Conservation (phyloP, 2,329 filamentous ascomycete genomes). For the Trichoderma pleuroti region DNA sequence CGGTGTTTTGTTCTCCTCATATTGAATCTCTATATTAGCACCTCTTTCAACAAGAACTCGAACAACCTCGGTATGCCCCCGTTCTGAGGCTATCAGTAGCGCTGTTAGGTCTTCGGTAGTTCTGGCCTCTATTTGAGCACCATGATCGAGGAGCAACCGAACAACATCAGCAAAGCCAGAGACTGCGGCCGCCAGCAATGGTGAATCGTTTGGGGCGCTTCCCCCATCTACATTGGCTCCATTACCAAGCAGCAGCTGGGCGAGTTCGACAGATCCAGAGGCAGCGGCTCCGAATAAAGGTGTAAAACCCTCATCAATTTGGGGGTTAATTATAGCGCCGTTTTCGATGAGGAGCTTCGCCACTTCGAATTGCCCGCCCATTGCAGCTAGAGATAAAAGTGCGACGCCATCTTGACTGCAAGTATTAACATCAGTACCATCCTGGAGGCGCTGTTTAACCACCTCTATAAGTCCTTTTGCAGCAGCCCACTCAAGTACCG, state of each 20-base stretch:
- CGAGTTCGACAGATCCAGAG: background rate
- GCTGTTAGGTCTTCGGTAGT: background rate
- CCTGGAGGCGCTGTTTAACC: constrained; percentile 9
- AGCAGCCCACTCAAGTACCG: constrained; percentile 7
- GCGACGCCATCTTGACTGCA: background rate
- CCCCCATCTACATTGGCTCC: background rate
- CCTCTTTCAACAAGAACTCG: background rate
- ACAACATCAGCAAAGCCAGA: background rate
- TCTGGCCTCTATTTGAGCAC: background rate
- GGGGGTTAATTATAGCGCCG: background rate
- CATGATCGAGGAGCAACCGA: background rate
- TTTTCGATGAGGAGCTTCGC: background rate
- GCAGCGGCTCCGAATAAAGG: background rate
- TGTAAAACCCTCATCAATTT: background rate
- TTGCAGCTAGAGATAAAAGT: background rate
- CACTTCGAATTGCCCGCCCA: background rate
- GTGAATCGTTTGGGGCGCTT: background rate
- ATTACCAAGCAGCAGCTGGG: background rate
- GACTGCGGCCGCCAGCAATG: background rate
- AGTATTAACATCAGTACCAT: background rate
- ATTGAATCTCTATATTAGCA: background rate
- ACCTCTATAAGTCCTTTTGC: constrained; percentile 6
- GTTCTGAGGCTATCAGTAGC: background rate
- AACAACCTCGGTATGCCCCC: background rate
- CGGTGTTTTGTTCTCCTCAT: background rate